Evolutionary conservation across 2,329 filamentous ascomycete species (phyloP).

Genomic region (Talaromyces islandicus): DNA sequence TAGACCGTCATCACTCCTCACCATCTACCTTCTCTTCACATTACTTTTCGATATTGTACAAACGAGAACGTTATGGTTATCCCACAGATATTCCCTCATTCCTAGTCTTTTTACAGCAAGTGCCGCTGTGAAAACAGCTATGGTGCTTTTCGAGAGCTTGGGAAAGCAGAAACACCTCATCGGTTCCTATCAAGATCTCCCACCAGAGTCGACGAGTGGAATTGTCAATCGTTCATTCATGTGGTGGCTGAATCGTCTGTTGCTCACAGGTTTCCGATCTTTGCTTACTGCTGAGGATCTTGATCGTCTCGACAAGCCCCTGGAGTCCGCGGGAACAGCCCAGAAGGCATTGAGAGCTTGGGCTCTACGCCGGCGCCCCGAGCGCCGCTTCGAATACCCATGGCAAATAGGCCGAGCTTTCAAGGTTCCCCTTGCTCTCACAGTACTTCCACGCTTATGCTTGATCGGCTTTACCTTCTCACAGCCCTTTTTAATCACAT

Average conservation of each 20-base stretch:
- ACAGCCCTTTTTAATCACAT: slow-evolving; percentile 1
- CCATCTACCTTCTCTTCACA: slow-evolving; percentile 1
- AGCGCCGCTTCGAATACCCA: slow-evolving; percentile 2
- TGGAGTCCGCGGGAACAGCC: background rate
- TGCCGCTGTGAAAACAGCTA: background rate
- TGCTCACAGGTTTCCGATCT: slow-evolving; percentile 1
- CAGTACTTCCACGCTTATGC: slow-evolving; percentile 5
- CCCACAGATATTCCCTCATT: background rate
- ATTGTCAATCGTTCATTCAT: slow-evolving; percentile 7
- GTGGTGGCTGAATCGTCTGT: slow-evolving; percentile 8
- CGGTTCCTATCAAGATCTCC: background rate
- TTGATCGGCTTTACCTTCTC: slow-evolving; percentile 7
- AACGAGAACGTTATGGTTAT: slow-evolving; percentile 6
- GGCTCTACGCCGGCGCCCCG: background rate
- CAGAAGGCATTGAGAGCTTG: background rate
- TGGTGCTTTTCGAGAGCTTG: background rate
- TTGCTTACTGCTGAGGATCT: slow-evolving; percentile 6
- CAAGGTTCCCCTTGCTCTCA: background rate
- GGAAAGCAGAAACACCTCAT: slow-evolving; percentile 2
- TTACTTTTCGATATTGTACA: slow-evolving; percentile 4
- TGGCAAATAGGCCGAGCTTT: background rate
- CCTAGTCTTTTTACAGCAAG: background rate
- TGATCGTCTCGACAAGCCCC: background rate
- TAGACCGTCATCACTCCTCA: slow-evolving; percentile 1
- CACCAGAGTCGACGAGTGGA: slow-evolving; percentile 7